Percentiles rank a stretch among this genome's conserved stretches.
These are phyloP conservation scores for Cercophora newfieldiana DNA, from an alignment of 495 filamentous ascomycete genomes.

Conservation along the genomic window DNA sequence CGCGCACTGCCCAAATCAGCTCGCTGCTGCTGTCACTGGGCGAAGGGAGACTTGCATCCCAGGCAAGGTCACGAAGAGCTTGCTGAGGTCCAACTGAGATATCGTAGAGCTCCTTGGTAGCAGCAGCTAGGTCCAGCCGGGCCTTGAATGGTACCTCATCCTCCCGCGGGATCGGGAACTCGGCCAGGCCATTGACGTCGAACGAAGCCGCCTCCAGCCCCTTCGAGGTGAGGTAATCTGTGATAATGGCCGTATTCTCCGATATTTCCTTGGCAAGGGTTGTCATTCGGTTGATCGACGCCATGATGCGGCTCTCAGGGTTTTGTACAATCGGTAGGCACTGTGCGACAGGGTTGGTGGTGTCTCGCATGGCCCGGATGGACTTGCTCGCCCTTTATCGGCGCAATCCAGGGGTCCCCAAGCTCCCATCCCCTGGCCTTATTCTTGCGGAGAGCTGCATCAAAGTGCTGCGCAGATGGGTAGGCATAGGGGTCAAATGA, in stretches of 20 bases:
- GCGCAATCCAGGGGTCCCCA: too few species aligned
- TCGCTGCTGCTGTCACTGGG: background rate
- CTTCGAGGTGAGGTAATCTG: conserved; percentile 28
- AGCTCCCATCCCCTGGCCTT: too few species aligned
- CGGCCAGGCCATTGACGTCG: conserved; percentile 26
- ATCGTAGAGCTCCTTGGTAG: conserved; percentile 30
- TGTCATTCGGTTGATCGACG: conserved; percentile 21
- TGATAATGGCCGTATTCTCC: conserved; percentile 25
- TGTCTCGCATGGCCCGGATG: background rate
- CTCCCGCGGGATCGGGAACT: conserved; percentile 26
- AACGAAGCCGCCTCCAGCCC: conserved; percentile 29
- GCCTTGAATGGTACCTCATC: conserved; percentile 24
- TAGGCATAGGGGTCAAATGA: too few species aligned
- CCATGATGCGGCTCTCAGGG: conserved; percentile 12
- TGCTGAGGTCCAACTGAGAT: conserved; percentile 29
- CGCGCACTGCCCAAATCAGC: conserved; percentile 16
- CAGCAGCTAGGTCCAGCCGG: conserved; percentile 22
- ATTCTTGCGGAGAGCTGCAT: too few species aligned
- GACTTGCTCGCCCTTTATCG: too few species aligned
- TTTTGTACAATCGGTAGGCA: background rate
- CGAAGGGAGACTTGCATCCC: conserved; percentile 21
- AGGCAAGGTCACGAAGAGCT: conserved; percentile 24
- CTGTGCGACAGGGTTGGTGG: background rate
- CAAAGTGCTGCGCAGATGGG: too few species aligned
- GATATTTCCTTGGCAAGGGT: conserved; percentile 22